Conservation (phyloP, 192 early-diverging fungal species). For the Mortierella antarctica region DNA sequence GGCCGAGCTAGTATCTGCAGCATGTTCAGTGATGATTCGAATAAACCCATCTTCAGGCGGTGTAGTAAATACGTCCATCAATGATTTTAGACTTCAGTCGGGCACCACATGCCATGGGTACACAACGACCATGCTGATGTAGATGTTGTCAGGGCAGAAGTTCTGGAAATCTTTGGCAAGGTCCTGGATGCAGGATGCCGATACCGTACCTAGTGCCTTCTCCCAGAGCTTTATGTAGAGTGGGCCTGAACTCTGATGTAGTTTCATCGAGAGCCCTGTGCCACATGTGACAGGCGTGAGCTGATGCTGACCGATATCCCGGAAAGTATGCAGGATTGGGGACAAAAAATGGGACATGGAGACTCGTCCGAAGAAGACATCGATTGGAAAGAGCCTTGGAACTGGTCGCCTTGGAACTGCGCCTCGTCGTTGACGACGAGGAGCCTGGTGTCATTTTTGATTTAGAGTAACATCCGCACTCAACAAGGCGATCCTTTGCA, state of each 20-base stretch:
- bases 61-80: too few relatives aligned
- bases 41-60: too few relatives aligned
- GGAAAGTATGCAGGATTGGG: slow-evolving; percentile 13
- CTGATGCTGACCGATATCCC: slow-evolving; percentile 26
- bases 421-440: slow-evolving; percentile 31
- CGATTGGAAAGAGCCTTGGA: slow-evolving; percentile 24
- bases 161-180: slow-evolving; percentile 16
- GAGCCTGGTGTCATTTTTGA: slow-evolving; percentile 4
- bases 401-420: slow-evolving; percentile 29
- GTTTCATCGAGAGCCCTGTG: slow-evolving; percentile 1
- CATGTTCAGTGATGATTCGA: too few relatives aligned
- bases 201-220: too few relatives aligned
- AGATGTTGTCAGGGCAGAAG: slow-evolving; percentile 20
- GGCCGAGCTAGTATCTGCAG: too few relatives aligned
- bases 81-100: too few relatives aligned
- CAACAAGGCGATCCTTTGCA: not conserved
- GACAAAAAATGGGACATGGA: not conserved
- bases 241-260: too few relatives aligned
- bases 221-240: too few relatives aligned
- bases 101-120: slow-evolving; percentile 6
- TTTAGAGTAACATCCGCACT: not conserved
- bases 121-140: slow-evolving; percentile 26
- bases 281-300: slow-evolving; percentile 20
- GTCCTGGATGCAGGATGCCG: slow-evolving; percentile 2
- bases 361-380: slow-evolving; percentile 18